Conservation (phyloP, 352 stramenopile species). For the Globisporangium uncinulatum region DNA sequence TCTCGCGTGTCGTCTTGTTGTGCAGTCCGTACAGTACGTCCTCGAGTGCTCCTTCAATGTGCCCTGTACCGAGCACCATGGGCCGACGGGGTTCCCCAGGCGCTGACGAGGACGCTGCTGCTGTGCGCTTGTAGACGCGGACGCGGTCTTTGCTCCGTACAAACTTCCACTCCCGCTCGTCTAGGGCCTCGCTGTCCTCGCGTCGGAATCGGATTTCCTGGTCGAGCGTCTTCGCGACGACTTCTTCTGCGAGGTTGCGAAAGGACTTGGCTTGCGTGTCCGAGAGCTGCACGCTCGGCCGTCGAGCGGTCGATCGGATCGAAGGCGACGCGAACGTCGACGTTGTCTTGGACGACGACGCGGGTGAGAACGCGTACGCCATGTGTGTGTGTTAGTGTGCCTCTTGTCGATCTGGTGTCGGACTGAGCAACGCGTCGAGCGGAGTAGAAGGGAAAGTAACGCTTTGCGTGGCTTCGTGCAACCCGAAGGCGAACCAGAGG, state of each 20-base stretch:
- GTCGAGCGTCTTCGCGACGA: slow-evolving; percentile 37
- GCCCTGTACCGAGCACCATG: slow-evolving; percentile 37
- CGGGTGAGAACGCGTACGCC: too few species aligned
- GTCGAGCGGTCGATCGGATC: too few species aligned
- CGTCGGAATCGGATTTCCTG: slow-evolving; percentile 32
- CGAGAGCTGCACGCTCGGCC: slow-evolving; percentile 14
- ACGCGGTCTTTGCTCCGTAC: slow-evolving; percentile 27
- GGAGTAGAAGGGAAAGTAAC: too few species aligned
- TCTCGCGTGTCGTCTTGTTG: slow-evolving; percentile 40
- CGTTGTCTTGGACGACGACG: too few species aligned
- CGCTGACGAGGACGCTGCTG: background rate
- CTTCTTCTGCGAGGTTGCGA: slow-evolving; percentile 26
- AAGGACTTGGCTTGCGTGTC: slow-evolving; percentile 25
- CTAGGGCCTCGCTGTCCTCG: slow-evolving; percentile 9
- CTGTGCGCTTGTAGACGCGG: slow-evolving; percentile 28
- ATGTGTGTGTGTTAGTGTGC: too few species aligned
- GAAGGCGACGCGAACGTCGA: too few species aligned
- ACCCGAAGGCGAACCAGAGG: too few species aligned
- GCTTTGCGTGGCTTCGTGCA: too few species aligned
- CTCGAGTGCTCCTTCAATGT: slow-evolving; percentile 31
- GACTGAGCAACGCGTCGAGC: too few species aligned
- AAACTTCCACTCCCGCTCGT: slow-evolving; percentile 27
- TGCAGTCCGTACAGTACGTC: slow-evolving; percentile 47
- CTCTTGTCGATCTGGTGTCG: too few species aligned
- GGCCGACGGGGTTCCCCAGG: slow-evolving; percentile 14